phyloP scores from a whole-genome alignment of 139 green algal species.

The Gonium pectorale region DNA sequence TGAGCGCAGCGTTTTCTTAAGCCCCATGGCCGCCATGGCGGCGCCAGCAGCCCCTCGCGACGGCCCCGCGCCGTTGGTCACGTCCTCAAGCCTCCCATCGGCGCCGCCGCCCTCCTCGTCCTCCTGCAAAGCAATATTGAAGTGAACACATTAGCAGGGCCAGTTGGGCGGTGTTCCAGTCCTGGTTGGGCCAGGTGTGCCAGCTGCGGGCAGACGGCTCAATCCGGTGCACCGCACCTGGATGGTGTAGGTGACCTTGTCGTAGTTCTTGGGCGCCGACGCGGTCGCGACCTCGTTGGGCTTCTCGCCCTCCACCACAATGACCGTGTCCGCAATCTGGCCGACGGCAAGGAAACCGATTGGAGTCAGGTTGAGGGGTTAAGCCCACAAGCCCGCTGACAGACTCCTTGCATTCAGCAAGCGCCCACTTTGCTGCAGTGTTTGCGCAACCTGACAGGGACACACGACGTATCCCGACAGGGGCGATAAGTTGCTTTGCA shows the following conservation, averaged over 20 bases:
- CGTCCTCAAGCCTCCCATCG: conserved; percentile 57
- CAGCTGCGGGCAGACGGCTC: no score
- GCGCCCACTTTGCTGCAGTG: no score
- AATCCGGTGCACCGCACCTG: conserved; percentile 39
- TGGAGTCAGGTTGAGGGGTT: no score
- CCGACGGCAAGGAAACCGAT: no score
- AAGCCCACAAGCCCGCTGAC: no score
- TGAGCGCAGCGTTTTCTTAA: conserved; percentile 76
- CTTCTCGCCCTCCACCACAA: conserved; percentile 63
- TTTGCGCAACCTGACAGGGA: no score
- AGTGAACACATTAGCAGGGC: no score
- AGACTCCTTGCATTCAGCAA: no score
- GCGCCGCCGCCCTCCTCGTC: conserved; percentile 56
- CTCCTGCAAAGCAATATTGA: conserved; percentile 7
- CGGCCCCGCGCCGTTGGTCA: conserved; percentile 57
- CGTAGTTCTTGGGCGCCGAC: conserved; percentile 61
- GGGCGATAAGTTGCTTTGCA: no score
- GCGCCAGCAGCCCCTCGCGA: not conserved
- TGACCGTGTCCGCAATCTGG: conserved; percentile 92
- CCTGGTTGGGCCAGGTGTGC: no score
- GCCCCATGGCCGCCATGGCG: conserved; percentile 7
- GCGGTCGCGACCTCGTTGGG: conserved; percentile 76
- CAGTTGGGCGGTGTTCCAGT: no score
- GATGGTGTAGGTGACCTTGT: conserved; percentile 71
- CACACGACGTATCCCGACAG: no score